A percentile compares a stretch with the other conserved stretches of the same genome.
Evolutionary conservation across 2,329 filamentous ascomycete species (phyloP).

Genomic region (Teratosphaeria pseudoeucalypti): DNA sequence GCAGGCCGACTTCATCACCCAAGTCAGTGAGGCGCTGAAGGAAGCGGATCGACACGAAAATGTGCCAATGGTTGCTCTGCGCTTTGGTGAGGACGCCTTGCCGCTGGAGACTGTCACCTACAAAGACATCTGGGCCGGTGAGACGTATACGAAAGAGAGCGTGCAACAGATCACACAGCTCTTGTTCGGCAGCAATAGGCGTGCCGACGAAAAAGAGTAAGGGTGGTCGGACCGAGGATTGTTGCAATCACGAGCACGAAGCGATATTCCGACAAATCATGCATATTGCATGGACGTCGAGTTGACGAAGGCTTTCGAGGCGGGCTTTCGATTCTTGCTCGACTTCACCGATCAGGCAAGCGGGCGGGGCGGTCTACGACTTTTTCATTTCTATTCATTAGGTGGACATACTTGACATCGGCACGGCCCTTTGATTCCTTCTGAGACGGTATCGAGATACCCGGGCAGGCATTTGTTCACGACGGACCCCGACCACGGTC

Average conservation of each 20-base stretch:
- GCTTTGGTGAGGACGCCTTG: conserved; percentile 1
- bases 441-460: not conserved
- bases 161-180: not conserved
- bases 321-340: too few species aligned
- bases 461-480: not conserved
- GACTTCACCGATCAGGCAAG: too few species aligned
- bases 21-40: not conserved
- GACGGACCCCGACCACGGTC: not conserved
- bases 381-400: not conserved
- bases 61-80: not conserved
- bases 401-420: not conserved
- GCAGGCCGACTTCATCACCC: not conserved
- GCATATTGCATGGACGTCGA: too few species aligned
- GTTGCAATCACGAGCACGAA: too few species aligned
- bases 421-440: not conserved
- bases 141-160: not conserved
- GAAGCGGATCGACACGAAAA: not conserved
- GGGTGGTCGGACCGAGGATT: not conserved
- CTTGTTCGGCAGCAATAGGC: not conserved
- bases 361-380: not conserved
- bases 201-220: not conserved
- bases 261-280: too few species aligned
- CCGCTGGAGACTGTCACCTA: not conserved
- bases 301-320: too few species aligned
- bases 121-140: conserved; percentile 1